Evolutionary conservation across 371 early-diverging fungal species (phyloP).

Genomic region (Apophysomyces variabilis): DNA sequence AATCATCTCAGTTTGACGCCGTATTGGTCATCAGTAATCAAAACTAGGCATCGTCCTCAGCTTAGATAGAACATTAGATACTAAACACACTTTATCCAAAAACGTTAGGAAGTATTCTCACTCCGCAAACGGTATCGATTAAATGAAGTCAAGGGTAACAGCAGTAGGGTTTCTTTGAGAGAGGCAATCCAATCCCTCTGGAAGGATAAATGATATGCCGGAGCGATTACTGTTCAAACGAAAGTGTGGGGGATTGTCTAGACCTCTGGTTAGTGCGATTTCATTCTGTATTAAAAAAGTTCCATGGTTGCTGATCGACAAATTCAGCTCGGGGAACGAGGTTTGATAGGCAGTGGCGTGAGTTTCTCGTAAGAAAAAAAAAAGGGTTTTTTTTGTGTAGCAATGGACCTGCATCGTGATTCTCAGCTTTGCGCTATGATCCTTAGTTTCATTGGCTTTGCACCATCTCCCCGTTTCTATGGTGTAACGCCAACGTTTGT

Average conservation of each 20-base stretch:
- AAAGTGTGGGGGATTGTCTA: constrained; percentile 12
- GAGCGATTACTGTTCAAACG: too few species aligned
- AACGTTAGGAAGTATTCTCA: too few species aligned
- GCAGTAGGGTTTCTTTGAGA: too few species aligned
- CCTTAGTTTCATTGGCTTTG: background rate
- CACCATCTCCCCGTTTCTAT: constrained; percentile 8
- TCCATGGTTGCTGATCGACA: constrained; percentile 11
- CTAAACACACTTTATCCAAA: too few species aligned
- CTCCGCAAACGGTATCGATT: too few species aligned
- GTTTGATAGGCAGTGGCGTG: constrained; percentile 12
- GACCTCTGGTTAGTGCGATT: constrained; percentile 1
- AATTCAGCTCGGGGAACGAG: constrained; percentile 12
- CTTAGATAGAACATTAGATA: too few species aligned
- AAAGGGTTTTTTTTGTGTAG: constrained; percentile 4
- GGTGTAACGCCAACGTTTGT: constrained; percentile 5
- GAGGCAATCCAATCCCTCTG: too few species aligned
- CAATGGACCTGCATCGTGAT: constrained; percentile 8
- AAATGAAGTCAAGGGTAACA: too few species aligned
- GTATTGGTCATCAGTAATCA: too few species aligned
- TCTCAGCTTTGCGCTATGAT: constrained; percentile 4
- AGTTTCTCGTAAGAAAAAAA: constrained; percentile 6
- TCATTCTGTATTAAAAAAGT: constrained; percentile 7
- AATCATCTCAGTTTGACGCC: too few species aligned
- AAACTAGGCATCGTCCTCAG: too few species aligned
- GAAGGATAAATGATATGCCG: too few species aligned